These are phyloP conservation scores for Umbelopsis sp. DNA, from an alignment of 192 early-diverging fungal species.

Conservation along the genomic window DNA sequence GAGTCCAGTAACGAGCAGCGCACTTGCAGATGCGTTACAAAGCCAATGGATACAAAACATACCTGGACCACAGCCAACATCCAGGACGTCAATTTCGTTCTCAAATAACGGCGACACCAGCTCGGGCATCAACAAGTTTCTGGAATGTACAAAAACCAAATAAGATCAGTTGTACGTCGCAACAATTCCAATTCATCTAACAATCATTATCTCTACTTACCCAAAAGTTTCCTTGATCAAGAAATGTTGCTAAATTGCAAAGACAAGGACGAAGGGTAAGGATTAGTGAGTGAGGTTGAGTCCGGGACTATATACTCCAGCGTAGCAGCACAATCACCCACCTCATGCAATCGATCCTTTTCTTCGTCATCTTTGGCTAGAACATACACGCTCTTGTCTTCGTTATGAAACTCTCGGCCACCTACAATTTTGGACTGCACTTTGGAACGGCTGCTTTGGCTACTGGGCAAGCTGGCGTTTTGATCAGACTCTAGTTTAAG, in stretches of 20 bases:
- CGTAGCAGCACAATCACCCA: not conserved
- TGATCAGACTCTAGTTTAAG: not conserved
- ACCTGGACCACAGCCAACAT: slow-evolving; percentile 35
- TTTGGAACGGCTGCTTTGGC: not conserved
- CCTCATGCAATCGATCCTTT: slow-evolving; percentile 33
- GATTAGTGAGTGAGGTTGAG: not conserved
- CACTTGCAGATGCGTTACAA: not conserved
- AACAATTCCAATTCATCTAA: not conserved
- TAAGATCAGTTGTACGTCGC: not conserved
- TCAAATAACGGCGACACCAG: not conserved
- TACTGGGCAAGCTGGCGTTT: not conserved
- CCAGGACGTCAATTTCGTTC: slow-evolving; percentile 24
- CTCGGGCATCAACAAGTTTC: slow-evolving; percentile 17
- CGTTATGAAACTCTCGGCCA: slow-evolving; percentile 34
- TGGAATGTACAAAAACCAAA: not conserved
- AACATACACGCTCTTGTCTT: slow-evolving; percentile 30
- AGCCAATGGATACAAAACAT: not conserved
- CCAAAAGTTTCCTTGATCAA: slow-evolving; percentile 24
- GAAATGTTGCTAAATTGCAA: not conserved
- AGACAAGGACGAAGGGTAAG: not conserved
- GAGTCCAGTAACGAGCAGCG: not conserved
- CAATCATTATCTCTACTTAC: slow-evolving; percentile 21
- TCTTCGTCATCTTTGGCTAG: slow-evolving; percentile 37
- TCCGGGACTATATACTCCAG: no score
- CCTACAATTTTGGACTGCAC: slow-evolving; percentile 8